These are phyloP conservation scores for Suillus occidentalis DNA, from an alignment of 768 basidiomycete species.

Conservation along the genomic window DNA sequence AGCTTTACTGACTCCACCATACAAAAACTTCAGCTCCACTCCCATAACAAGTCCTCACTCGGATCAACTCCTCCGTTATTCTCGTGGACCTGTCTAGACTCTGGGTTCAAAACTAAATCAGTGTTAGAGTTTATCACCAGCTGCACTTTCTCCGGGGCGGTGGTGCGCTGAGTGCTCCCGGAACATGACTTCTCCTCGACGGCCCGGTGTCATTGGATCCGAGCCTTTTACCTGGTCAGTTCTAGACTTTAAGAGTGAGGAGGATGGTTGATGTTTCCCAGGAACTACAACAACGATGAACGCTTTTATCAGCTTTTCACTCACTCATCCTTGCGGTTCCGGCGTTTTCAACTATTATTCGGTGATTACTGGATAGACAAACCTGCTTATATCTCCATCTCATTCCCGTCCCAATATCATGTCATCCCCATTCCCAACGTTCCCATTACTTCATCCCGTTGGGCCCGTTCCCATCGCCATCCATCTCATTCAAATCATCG, in stretches of 20 bases:
- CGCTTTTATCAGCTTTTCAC: neutral
- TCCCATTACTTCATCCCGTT: no score
- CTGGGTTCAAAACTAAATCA: neutral
- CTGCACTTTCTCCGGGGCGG: neutral
- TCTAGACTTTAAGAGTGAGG: neutral
- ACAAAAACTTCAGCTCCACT: neutral
- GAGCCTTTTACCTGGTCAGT: neutral
- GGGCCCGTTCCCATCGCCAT: no score
- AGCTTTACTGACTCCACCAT: neutral
- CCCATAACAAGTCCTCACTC: neutral
- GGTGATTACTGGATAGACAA: neutral
- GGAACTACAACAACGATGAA: neutral
- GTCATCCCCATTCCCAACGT: no score
- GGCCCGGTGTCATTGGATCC: neutral
- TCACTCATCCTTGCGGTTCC: neutral
- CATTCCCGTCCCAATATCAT: neutral
- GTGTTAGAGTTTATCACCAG: neutral
- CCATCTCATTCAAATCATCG: neutral
- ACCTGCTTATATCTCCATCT: neutral
- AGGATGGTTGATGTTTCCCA: neutral
- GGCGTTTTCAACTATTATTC: neutral
- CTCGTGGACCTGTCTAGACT: neutral
- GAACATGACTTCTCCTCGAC: neutral
- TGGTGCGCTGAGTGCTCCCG: neutral
- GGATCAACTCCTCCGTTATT: neutral